Conservation (phyloP, 768 basidiomycete genomes). For the Sistotremastrum suecicum region DNA sequence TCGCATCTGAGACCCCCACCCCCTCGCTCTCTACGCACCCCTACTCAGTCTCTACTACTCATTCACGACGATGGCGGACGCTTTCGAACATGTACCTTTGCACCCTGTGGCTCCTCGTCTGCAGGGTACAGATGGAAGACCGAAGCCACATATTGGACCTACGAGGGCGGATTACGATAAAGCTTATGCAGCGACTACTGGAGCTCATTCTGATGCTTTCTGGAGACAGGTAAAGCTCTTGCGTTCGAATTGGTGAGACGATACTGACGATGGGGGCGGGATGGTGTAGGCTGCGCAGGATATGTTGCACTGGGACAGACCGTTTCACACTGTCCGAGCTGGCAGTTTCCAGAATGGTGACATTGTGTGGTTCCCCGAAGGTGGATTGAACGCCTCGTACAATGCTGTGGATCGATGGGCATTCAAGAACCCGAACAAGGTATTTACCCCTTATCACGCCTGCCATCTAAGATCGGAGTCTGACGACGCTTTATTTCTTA, state of each 20-base stretch:
- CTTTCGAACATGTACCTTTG: constrained; percentile 12
- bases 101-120: constrained; percentile 74
- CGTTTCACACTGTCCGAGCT: constrained; percentile 74
- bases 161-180: constrained; percentile 58
- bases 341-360: constrained; percentile 79
- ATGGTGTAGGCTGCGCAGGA: constrained; percentile 40
- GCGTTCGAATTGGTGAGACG: too few relatives aligned
- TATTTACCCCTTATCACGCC: constrained; percentile 11
- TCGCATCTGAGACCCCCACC: too few relatives aligned
- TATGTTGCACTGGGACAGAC: constrained; percentile 74
- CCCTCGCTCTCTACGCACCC: too few relatives aligned
- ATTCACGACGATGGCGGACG: too few relatives aligned
- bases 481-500: not conserved
- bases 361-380: constrained; percentile 94
- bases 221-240: constrained; percentile 54
- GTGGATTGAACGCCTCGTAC: constrained; percentile 83
- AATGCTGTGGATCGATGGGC: constrained; percentile 98
- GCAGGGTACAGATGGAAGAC: constrained; percentile 33
- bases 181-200: constrained; percentile 59
- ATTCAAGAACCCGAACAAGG: constrained; percentile 75
- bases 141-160: constrained; percentile 69
- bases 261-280: too few relatives aligned
- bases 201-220: constrained; percentile 68
- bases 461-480: not conserved
- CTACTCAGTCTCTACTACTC: too few relatives aligned